A percentile compares a stretch with the other conserved stretches of the same genome.
Evolutionary conservation across 202 grass and related monocot species (phyloP).

Genomic region (Hordeum pubiflorum): DNA sequence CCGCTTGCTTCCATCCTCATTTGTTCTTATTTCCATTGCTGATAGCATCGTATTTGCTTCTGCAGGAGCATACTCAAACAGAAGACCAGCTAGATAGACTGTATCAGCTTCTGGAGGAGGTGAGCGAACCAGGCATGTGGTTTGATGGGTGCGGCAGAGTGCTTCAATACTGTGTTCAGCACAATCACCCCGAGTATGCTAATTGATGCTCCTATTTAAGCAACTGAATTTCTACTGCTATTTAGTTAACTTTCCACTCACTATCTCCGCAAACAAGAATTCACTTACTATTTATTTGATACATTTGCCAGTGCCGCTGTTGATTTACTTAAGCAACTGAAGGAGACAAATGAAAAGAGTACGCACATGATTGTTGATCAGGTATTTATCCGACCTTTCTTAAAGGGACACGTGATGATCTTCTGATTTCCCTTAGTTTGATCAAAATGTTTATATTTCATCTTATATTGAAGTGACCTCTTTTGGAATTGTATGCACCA

Average conservation of each 20-base stretch:
- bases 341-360: conserved; percentile 59
- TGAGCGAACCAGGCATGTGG: conserved; percentile 65
- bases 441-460: conserved; percentile 14
- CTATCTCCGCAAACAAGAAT: not conserved
- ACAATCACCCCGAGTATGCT: conserved; percentile 67
- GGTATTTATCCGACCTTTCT: conserved; percentile 34
- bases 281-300: conserved; percentile 15
- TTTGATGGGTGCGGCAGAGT: conserved; percentile 69
- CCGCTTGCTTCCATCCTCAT: conserved; percentile 4
- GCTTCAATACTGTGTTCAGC: conserved; percentile 60
- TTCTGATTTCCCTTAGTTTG: conserved; percentile 16
- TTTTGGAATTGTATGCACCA: not conserved
- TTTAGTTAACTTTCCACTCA: conserved; percentile 21
- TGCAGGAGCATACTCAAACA: conserved; percentile 67
- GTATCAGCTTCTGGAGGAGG: conserved; percentile 52
- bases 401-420: not conserved
- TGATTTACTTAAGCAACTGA: conserved; percentile 67
- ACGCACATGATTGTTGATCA: conserved; percentile 63
- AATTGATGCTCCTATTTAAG: conserved; percentile 1
- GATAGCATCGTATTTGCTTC: conserved; percentile 18
- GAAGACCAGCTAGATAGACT: conserved; percentile 77
- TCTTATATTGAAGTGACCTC: conserved; percentile 1
- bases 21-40: not conserved
- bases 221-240: conserved; percentile 24
- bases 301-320: conserved; percentile 49